Evolutionary conservation across 1,284 basidiomycete genomes (phyloP), one percentile per base, ranked within the genome.

Genomic region (Tylopilus orsonianus): DNA sequence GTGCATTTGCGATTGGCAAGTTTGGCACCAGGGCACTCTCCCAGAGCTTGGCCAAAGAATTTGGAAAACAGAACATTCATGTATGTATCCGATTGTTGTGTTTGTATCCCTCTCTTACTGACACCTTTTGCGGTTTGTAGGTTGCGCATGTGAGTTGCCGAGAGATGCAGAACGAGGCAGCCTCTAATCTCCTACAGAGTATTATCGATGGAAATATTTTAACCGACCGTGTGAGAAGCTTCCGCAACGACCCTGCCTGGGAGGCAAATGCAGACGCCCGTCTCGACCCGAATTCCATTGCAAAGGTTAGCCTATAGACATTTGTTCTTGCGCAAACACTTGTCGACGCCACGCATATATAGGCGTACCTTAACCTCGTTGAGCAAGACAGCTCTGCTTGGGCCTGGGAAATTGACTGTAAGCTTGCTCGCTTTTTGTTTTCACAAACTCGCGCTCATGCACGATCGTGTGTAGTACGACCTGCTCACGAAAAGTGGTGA

Each of bases 21-120:
- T 79, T 79, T 49, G 87, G 77, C 2, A 50, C 81, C 51, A 71
- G 88, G 29, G 83, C 83, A 0, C 67, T 91, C 40, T 79, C 80
- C 10, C 87, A 91, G 71, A 87, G 85, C 50, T 67, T 91, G 62
- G 80, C 80, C 24, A 88, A 90, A 65, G 89, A 91, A 60, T 91
- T 90, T 60, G 83, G 83, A 14, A 82, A 83, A 60, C 70, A 90
- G 52, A 87, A 89, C 56, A 89, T 91, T 46, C 87, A 91, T 67
- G 86, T 84, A 13, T 43, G 74, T 66, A 14, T 37, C 34, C 22
- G 36, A 4, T 5, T 8, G 0, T 41, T 19, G 3, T 24, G 18
- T 44, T 20, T 38, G 14, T 4, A 7, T 19, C 19, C 7, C 16
- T 22, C 8, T 16, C 10, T 49, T 1, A 14, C 46, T 54, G 44